Percentiles rank a stretch among this genome's conserved stretches.
Conservation (phyloP, 73 alveolate genomes). For the Diophrys sp. region DNA sequence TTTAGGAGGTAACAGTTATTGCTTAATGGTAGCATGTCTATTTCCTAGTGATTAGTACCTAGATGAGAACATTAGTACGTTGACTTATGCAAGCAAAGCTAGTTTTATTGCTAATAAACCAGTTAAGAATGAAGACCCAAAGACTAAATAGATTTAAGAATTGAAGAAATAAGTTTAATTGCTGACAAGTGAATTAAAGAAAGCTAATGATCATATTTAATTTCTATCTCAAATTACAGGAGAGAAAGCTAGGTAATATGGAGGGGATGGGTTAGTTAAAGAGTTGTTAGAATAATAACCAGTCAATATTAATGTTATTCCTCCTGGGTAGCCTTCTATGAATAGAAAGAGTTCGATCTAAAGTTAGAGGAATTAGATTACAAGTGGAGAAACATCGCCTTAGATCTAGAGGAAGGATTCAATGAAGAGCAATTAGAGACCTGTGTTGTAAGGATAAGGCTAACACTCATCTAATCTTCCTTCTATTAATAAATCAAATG, state of each 20-base stretch:
- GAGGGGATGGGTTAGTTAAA: neutral
- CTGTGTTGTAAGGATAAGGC: conserved; percentile 3
- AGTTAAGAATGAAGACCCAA: conserved; percentile 89
- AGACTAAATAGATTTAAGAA: conserved; percentile 59
- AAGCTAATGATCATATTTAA: conserved; percentile 22
- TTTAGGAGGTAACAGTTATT: conserved; percentile 93
- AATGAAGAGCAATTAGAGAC: neutral
- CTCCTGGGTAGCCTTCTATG: neutral
- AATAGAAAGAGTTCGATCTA: neutral
- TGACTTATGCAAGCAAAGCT: conserved; percentile 94
- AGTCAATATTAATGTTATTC: neutral
- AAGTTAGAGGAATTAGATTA: too few relatives aligned
- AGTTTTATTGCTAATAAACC: conserved; percentile 87
- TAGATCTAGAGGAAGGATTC: neutral
- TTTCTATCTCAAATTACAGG: conserved; percentile 1
- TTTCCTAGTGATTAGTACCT: conserved; percentile 82
- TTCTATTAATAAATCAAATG: neutral
- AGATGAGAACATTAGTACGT: conserved; percentile 92
- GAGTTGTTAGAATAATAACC: neutral
- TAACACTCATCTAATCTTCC: neutral
- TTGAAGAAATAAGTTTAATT: conserved; percentile 38
- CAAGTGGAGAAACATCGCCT: neutral
- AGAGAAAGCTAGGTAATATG: neutral
- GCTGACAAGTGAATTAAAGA: conserved; percentile 3
- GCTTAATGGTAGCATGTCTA: conserved; percentile 96